These are phyloP conservation scores for Cercophora sp. DNA, from an alignment of 495 filamentous ascomycete species.

Conservation along the genomic window DNA sequence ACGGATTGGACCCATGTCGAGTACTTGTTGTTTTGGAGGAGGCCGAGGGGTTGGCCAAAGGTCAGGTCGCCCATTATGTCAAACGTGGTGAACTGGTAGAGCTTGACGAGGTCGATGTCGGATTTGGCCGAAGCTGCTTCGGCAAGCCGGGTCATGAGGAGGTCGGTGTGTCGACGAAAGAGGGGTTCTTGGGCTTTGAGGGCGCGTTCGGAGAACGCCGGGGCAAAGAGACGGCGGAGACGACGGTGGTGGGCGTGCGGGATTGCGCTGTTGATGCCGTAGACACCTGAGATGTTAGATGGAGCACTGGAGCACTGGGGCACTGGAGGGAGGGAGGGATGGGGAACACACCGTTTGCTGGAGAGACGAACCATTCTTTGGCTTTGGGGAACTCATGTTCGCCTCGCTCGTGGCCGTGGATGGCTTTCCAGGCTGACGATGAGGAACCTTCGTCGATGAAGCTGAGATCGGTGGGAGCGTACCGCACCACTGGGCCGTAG, in stretches of 20 bases:
- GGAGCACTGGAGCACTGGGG: too few species aligned
- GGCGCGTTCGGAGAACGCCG: conserved; percentile 45
- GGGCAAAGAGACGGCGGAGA: conserved; percentile 36
- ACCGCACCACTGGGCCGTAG: conserved; percentile 43
- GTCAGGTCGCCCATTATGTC: conserved; percentile 54
- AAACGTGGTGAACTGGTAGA: conserved; percentile 53
- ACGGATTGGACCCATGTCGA: neutral
- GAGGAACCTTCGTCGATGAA: too few species aligned
- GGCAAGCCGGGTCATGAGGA: conserved; percentile 25
- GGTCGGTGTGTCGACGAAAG: conserved; percentile 39
- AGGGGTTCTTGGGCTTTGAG: conserved; percentile 42
- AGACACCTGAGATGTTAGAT: neutral
- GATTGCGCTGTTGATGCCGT: conserved; percentile 1
- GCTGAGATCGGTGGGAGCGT: conserved; percentile 41
- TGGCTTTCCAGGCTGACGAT: conserved; percentile 44
- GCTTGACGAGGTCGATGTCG: conserved; percentile 32
- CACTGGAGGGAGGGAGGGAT: too few species aligned
- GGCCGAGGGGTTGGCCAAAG: conserved; percentile 51
- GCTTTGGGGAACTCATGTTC: conserved; percentile 20
- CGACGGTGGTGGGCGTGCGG: conserved; percentile 17
- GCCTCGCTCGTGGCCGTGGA: conserved; percentile 34
- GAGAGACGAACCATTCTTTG: conserved; percentile 9
- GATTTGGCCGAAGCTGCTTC: neutral
- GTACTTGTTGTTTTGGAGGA: conserved; percentile 29
- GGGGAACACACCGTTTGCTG: too few species aligned